Evolutionary conservation across 139 green algal species (phyloP).

Genomic region (Volvox africanus): DNA sequence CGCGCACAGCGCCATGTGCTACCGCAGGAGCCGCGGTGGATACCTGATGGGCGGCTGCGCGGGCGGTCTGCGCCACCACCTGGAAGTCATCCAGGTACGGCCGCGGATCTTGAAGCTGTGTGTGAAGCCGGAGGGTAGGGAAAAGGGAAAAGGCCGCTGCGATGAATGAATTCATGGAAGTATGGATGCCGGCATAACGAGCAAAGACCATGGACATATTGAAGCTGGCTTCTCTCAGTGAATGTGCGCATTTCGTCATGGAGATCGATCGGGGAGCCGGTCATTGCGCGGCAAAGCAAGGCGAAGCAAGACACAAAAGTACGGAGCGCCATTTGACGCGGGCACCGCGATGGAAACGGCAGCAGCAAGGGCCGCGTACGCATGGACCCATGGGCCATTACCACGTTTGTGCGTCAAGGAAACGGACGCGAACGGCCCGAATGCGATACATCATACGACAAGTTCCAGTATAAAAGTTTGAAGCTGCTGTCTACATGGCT

Average conservation of each 20-base stretch:
- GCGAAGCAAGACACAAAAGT: not conserved
- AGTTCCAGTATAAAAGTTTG: too few relatives aligned
- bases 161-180: too few relatives aligned
- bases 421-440: too few relatives aligned
- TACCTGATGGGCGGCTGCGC: constrained; percentile 12
- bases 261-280: too few relatives aligned
- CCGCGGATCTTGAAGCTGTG: constrained; percentile 41
- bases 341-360: too few relatives aligned
- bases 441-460: not conserved
- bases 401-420: not conserved
- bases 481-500: not conserved
- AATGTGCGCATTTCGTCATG: too few relatives aligned
- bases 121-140: not conserved
- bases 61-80: constrained; percentile 20
- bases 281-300: not conserved
- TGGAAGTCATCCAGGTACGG: constrained; percentile 48
- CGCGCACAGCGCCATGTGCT: not conserved
- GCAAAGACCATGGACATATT: too few relatives aligned
- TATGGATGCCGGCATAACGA: too few relatives aligned
- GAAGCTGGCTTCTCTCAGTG: too few relatives aligned
- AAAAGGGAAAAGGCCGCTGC: too few relatives aligned
- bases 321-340: too few relatives aligned
- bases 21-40: not conserved
- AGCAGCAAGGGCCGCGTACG: not conserved
- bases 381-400: not conserved